Evolutionary conservation across 768 basidiomycete species (phyloP), one percentile per base, ranked within the genome.

Genomic region (Mycena olivaceomarginata): DNA sequence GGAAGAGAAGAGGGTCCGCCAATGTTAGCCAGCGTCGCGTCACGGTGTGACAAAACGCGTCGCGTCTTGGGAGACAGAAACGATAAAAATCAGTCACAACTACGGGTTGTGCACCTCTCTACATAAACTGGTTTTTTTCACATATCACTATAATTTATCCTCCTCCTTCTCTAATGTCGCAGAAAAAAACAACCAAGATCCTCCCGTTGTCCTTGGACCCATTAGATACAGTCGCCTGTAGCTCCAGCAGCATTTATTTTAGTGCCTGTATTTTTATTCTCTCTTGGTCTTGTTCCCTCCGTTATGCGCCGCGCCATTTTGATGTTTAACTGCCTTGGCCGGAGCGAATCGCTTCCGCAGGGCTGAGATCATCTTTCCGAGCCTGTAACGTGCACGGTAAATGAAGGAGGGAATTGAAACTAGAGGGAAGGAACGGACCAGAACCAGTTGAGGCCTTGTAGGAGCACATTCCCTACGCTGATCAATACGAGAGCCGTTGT

Each of bases 371-470:
- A 96, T 96, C 82, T 94, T 95, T 65, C 82, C 87, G 84, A 96
- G 93, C 95, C 95, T 94, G 75, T 16, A 63, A 10, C 37, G 53
- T 40, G 57, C 65, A 31, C 16, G 41, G 31, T 41, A n/a, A 74
- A 48, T 43, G 22, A 48, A 43, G 62, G 53, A 12, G 22, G 69
- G 70, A 72, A 60, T 15, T n/a, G 46, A n/a, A 63, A 20, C 31
- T 31, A 59, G 65, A 8, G 66, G 39, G 53, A 25, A 56, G 48
- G 46, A 22, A 84, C 90, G n/a, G 63, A 96, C 95, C 96, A 97
- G 80, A 93, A 88, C 89, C 93, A 93, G 84, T 97, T 98, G 31
- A 98, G 87, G 5, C 88, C 87, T 80, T 96, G 93, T 12, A 97
- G 87, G 45, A 92, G 81, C 45, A 94, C 72, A 81, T 95, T 96